A percentile compares a stretch with the other conserved stretches of the same genome.
Evolutionary conservation across 305 asterid genomes (phyloP).

Genomic region (Rubia tinctorum): DNA sequence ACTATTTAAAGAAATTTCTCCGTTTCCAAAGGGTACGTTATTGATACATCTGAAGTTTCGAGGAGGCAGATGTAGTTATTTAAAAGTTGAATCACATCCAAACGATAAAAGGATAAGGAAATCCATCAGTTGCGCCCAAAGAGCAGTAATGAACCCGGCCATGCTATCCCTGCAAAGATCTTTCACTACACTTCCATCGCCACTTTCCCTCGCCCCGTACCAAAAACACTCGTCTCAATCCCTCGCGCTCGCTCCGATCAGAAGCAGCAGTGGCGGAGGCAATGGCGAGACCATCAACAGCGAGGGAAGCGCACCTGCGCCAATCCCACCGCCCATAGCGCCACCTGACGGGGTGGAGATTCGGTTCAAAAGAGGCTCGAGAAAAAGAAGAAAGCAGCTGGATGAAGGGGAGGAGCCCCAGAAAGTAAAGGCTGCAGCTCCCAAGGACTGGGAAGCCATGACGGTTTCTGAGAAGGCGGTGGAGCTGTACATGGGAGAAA

Average conservation of each 20-base stretch:
- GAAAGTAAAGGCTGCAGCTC: slow-evolving; percentile 27
- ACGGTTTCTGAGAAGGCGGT: slow-evolving; percentile 59
- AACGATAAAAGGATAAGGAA: slow-evolving; percentile 23
- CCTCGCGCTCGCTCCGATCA: slow-evolving; percentile 21
- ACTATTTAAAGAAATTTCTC: no score
- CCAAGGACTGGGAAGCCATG: slow-evolving; percentile 82
- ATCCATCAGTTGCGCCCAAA: slow-evolving; percentile 6
- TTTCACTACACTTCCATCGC: slow-evolving; percentile 37
- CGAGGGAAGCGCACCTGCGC: slow-evolving; percentile 27
- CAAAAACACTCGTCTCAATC: slow-evolving; percentile 24
- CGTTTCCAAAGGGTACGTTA: not conserved
- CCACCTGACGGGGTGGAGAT: slow-evolving; percentile 56
- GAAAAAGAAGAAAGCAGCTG: slow-evolving; percentile 38
- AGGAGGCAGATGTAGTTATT: not conserved
- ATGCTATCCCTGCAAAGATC: slow-evolving; percentile 52
- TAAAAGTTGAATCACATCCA: not conserved
- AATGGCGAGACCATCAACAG: slow-evolving; percentile 23
- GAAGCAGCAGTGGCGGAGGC: slow-evolving; percentile 34
- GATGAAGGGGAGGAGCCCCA: slow-evolving; percentile 26
- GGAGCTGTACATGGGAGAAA: slow-evolving; percentile 81
- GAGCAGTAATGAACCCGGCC: slow-evolving; percentile 18
- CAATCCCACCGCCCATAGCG: slow-evolving; percentile 35
- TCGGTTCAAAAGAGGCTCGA: slow-evolving; percentile 70
- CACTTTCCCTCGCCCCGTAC: slow-evolving; percentile 17
- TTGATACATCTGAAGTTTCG: not conserved